These are phyloP conservation scores for Tetrahymena thermophila DNA, from an alignment of 73 alveolate genomes.

Conservation along the genomic window DNA sequence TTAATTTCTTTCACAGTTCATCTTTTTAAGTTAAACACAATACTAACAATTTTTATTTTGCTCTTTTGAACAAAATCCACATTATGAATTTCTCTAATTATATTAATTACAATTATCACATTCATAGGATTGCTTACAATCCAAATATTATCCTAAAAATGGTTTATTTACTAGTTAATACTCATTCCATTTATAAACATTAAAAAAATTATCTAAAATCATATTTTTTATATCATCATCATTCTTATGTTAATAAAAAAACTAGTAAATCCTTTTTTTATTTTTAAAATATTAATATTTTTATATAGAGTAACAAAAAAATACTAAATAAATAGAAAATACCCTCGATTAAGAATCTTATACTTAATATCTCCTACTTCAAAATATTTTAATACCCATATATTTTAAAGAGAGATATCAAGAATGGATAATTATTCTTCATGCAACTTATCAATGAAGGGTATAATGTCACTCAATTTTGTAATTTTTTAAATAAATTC, in stretches of 20 bases:
- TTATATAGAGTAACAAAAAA: neutral
- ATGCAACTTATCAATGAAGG: neutral
- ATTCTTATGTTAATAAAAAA: no score
- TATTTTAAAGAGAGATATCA: neutral
- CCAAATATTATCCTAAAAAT: neutral
- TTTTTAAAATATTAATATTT: no score
- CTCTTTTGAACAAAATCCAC: neutral
- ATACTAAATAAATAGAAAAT: neutral
- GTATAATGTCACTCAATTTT: neutral
- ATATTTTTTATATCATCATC: neutral
- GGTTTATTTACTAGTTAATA: neutral
- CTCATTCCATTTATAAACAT: neutral
- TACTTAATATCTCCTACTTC: neutral
- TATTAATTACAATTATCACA: neutral
- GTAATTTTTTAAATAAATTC: neutral
- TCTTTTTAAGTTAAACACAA: neutral
- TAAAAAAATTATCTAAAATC: no score
- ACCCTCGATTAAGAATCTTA: neutral
- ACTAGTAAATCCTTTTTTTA: neutral
- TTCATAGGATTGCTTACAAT: neutral
- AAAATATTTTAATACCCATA: neutral
- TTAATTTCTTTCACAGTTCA: neutral
- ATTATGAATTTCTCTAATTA: neutral
- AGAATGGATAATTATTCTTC: neutral
- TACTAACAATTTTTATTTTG: neutral